Evolutionary conservation across 2,329 filamentous ascomycete species (phyloP).

Genomic region (Cadophora gregata): DNA sequence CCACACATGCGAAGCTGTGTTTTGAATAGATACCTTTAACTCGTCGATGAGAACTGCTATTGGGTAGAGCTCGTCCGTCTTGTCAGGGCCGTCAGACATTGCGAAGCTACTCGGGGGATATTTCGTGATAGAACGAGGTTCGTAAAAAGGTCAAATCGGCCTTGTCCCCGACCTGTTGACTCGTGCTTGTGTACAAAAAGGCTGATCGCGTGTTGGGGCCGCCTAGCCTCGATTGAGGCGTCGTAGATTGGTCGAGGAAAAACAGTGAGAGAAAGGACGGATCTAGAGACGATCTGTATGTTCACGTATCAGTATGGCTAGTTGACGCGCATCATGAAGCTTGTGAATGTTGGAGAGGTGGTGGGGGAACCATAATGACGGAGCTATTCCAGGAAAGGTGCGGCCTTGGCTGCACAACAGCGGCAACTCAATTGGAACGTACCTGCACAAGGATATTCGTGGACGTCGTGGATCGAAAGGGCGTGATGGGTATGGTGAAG

Average conservation of each 20-base stretch:
- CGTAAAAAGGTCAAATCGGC: conserved; percentile 42
- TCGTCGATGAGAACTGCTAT: conserved; percentile 99
- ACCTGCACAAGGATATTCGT: conserved; percentile 33
- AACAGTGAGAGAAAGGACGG: neutral
- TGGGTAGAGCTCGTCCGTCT: conserved; percentile 98
- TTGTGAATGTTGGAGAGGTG: conserved; percentile 29
- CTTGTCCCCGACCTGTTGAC: conserved; percentile 43
- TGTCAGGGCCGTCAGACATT: conserved; percentile 89
- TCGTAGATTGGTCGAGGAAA: conserved; percentile 16
- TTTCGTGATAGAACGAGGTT: conserved; percentile 41
- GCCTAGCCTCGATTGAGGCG: conserved; percentile 30
- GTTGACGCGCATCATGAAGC: conserved; percentile 23
- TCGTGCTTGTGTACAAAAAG: conserved; percentile 34
- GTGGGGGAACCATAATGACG: conserved; percentile 38
- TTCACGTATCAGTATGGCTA: conserved; percentile 29
- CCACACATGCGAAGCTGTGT: conserved; percentile 16
- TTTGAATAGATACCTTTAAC: conserved; percentile 75
- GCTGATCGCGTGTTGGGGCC: conserved; percentile 43
- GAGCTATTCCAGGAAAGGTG: conserved; percentile 31
- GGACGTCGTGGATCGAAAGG: neutral
- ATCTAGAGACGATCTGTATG: conserved; percentile 19
- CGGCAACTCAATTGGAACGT: conserved; percentile 36
- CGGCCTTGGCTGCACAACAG: conserved; percentile 20
- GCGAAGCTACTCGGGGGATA: conserved; percentile 50
- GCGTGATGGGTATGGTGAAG: conserved; percentile 16